Conservation (phyloP, 116 monocot species). For the Phalaenopsis hybrid region DNA sequence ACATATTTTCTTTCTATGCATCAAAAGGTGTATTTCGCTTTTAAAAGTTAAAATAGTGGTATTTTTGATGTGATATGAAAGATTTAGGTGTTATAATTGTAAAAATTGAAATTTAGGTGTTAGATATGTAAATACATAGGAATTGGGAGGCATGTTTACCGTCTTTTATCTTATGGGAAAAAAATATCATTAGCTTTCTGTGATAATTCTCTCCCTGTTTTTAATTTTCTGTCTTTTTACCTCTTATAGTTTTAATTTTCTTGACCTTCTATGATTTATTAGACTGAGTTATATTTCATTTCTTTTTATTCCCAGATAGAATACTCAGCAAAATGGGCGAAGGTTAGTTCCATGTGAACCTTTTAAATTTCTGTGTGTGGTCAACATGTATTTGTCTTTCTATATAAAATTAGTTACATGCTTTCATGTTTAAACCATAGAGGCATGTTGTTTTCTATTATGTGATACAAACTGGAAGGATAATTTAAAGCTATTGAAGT, state of each 20-base stretch:
- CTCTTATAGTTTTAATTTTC: neutral
- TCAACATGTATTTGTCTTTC: conserved; percentile 1
- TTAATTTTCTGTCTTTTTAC: neutral
- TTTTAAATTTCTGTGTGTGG: neutral
- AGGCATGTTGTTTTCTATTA: neutral
- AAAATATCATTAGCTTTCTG: neutral
- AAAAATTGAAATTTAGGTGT: too few species aligned
- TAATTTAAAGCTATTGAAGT: neutral
- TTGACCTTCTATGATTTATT: neutral
- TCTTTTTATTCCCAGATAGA: conserved; percentile 53
- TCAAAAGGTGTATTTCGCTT: too few species aligned
- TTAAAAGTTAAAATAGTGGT: too few species aligned
- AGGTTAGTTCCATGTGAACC: conserved; percentile 48
- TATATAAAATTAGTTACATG: conserved; percentile 1
- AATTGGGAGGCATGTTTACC: too few species aligned
- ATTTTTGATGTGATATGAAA: too few species aligned
- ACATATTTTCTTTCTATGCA: too few species aligned
- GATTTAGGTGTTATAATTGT: too few species aligned
- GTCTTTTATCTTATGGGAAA: neutral
- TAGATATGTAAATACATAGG: too few species aligned
- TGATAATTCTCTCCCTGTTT: neutral
- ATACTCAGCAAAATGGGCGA: conserved; percentile 97
- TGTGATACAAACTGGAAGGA: neutral
- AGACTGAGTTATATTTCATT: conserved; percentile 13
- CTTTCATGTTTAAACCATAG: neutral